Evolutionary conservation across 2,329 filamentous ascomycete species (phyloP), one percentile per base, ranked within the genome.

Genomic region (Fusarium albidum): DNA sequence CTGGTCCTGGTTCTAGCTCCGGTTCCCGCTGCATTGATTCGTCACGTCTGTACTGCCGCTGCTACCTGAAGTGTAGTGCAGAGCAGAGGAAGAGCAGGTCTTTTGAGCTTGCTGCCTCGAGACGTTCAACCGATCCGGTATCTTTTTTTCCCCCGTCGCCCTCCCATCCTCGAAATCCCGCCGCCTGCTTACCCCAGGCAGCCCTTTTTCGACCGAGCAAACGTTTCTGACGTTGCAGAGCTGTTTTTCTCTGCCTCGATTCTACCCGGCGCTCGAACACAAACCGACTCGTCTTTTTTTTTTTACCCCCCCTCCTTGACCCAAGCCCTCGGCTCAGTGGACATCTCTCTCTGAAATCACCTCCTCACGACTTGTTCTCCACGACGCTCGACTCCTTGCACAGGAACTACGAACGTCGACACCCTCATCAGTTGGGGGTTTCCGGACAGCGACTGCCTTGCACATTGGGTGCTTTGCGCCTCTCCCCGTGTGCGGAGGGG

Each of bases 401-500:
- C 54, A 44, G 31, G 31, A 44, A 48, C 53, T 26, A 51, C 42
- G 38, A 53, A 42, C 45, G 39, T 52, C 56, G 51, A 56, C 47
- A 29, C 61, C 65, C 59, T 66, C 59, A 45, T 54, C 21, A 54
- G 26, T 59, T 53, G 63, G 52, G 63, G 52, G 55, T 60, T 55
- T 55, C 41, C 55, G 47, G 60, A 58, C 32, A 57, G 32, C 55
- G 45, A 54, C 51, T 62, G 43, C 51, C 47, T 51, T 60, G 61
- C 57, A 63, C 54, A 49, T 42, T 52, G 55, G 59, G 65, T 67
- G 65, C 55, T 55, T 49, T 60, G 55, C 54, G 52, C 51, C 56
- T 66, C 62, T 67, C 57, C 55, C 49, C 53, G 55, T 35, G 49
- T 57, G 57, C 42, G 55, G 57, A 66, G 57, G 61, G 65, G 59